Evolutionary conservation across 1,284 basidiomycete species (phyloP), one percentile per base, ranked within the genome.

Genomic region (Psilocybe mexicana): DNA sequence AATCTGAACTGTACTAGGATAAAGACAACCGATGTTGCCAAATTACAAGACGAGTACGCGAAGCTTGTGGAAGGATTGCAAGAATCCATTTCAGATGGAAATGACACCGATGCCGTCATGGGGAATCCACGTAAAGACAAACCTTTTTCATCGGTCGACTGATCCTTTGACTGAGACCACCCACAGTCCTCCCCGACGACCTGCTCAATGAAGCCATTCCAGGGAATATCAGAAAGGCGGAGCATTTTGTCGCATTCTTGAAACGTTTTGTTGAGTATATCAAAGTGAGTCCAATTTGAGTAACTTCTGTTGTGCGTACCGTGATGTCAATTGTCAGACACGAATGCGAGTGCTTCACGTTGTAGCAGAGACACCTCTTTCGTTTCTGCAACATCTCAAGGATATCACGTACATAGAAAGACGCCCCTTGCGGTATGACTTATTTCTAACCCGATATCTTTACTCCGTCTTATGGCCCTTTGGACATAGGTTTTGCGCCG

Each of bases 371-470:
- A 99, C 97, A 3, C 97, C 97, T 0, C 79, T 93, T n/a, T 98
- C 96, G 1, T 99, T 99, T 74, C 76, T 99, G 43, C 97, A 98
- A 68, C 97, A 99, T 76, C 80, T 99, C 49, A 99, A 98, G 74
- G 97, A 99, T 69, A 98, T 99, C 66, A 99, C 97, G 10, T 99
- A 94, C 71, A 99, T 99, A 66, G 97, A 99, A 72, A 84, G 93
- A 62, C 83, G 96, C 64, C 97, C 97, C n/a, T 76, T 99, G 57
- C 85, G 92, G 94, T 91, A 69, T 60, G 79, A 45, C 60, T 2
- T 26, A 58, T 3, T n/a, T 61, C 42, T n/a, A 8, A 11, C 8
- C 18, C 23, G 25, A 23, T 45, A 6, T 24, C n/a, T n/a, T 35
- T 11, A 14, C 14, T 48, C 38, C 43, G 18, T 18, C 23, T 53